Conservation (phyloP, 441 rosid species). For the Lepidium campestre region DNA sequence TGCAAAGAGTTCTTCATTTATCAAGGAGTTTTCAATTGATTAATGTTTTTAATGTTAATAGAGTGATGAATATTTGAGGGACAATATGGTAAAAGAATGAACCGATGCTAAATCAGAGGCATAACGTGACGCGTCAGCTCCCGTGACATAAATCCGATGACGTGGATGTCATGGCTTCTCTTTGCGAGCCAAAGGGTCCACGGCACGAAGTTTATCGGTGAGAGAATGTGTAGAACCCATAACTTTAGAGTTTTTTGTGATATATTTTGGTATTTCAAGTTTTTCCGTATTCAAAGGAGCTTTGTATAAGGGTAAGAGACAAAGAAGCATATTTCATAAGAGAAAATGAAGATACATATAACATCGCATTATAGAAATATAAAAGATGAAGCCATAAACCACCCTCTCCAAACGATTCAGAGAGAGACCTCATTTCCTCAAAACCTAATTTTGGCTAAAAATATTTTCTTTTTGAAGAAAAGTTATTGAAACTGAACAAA, state of each 20-base stretch:
- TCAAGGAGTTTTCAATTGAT: not conserved
- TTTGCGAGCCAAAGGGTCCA: slow-evolving; percentile 10
- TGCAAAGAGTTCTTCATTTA: not conserved
- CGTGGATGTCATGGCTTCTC: not conserved
- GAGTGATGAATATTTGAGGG: not conserved
- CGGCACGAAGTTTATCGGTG: not conserved
- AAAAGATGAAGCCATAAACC: not conserved
- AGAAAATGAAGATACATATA: slow-evolving; percentile 14
- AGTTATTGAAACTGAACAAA: slow-evolving; percentile 25
- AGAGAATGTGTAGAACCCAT: not conserved
- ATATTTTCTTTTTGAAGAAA: slow-evolving; percentile 8
- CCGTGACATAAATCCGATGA: slow-evolving; percentile 18
- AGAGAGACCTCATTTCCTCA: slow-evolving; percentile 1
- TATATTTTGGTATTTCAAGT: not conserved
- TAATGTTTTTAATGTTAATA: not conserved
- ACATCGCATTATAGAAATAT: not conserved
- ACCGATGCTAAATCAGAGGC: slow-evolving; percentile 16
- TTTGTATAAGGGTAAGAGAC: not conserved
- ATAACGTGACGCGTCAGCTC: slow-evolving; percentile 20
- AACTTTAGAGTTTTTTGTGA: no score
- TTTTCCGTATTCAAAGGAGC: not conserved
- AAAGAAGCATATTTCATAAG: slow-evolving; percentile 6
- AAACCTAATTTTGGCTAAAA: slow-evolving; percentile 16
- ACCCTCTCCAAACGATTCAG: not conserved
- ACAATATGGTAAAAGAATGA: slow-evolving; percentile 4